phyloP scores from a whole-genome alignment of 352 stramenopile species.

The Pilasporangium apinafurcum region DNA sequence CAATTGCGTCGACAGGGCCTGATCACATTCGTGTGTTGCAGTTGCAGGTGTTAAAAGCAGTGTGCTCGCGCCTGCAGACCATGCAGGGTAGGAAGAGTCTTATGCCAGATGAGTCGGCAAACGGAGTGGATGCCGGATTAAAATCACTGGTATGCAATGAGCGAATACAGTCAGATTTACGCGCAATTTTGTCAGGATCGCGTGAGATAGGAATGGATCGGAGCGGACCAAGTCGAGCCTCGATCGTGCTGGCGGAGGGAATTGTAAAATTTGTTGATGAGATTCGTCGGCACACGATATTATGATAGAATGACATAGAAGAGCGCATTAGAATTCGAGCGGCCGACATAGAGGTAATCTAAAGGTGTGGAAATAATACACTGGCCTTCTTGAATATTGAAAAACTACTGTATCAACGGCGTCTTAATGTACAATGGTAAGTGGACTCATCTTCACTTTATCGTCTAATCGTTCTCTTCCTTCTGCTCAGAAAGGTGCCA shows the following conservation, averaged over 20 bases:
- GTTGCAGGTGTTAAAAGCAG: slow-evolving; percentile 38
- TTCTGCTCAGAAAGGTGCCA: slow-evolving; percentile 25
- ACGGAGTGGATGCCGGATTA: slow-evolving; percentile 10
- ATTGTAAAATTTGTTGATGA: slow-evolving; percentile 35
- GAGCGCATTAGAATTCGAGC: too few species aligned
- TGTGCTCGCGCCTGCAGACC: slow-evolving; percentile 26
- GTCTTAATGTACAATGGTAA: too few species aligned
- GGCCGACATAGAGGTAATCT: too few species aligned
- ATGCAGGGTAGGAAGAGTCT: slow-evolving; percentile 5
- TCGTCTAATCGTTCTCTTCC: too few species aligned
- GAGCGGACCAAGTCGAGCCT: slow-evolving; percentile 14
- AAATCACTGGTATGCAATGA: slow-evolving; percentile 39
- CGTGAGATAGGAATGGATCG: slow-evolving; percentile 2
- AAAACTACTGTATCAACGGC: too few species aligned
- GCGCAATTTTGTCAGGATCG: slow-evolving; percentile 10
- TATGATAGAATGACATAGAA: too few species aligned
- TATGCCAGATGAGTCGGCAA: not conserved
- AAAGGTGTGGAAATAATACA: too few species aligned
- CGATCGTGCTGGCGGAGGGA: slow-evolving; percentile 29
- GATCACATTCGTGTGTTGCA: slow-evolving; percentile 40
- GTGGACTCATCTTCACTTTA: too few species aligned
- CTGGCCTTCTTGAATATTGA: too few species aligned
- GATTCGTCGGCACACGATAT: too few species aligned
- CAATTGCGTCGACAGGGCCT: slow-evolving; percentile 17
- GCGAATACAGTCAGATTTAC: slow-evolving; percentile 37